Conservation (phyloP, 202 grass and related monocot species). For the Brachypodium distachyon region DNA sequence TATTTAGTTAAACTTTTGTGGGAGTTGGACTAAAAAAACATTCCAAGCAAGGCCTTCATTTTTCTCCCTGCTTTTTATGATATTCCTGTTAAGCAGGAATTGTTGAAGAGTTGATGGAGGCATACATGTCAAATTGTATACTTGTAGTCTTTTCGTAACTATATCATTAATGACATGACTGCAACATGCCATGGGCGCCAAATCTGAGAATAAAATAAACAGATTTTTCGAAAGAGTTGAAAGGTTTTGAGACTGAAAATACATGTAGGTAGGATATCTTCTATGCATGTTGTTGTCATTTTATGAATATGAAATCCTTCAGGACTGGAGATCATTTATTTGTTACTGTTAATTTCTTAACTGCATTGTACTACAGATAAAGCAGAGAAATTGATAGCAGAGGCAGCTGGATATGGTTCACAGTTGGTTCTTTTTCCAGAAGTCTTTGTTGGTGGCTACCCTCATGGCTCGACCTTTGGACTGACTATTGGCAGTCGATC, state of each 20-base stretch:
- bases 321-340: not conserved
- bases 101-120: not conserved
- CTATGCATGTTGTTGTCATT: not conserved
- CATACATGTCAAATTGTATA: not conserved
- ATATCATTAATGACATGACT: not conserved
- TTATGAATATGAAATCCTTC: not conserved
- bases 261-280: too few relatives aligned
- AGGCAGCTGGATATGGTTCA: constrained; percentile 71
- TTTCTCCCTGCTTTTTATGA: not conserved
- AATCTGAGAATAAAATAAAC: not conserved
- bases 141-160: not conserved
- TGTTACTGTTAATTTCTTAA: not conserved
- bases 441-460: constrained; percentile 91
- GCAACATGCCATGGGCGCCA: not conserved
- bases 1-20: too few relatives aligned
- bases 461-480: constrained; percentile 81
- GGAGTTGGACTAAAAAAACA: too few relatives aligned
- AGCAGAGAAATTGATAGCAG: constrained; percentile 67
- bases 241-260: not conserved
- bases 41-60: too few relatives aligned
- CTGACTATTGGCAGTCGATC: constrained; percentile 65
- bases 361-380: constrained; percentile 47
- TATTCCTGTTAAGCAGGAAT: not conserved
- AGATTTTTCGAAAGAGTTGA: not conserved
- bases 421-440: constrained; percentile 89